Evolutionary conservation across 345 rosid species (phyloP), one percentile per base, ranked within the genome.

Genomic region (Erodium maritimum): DNA sequence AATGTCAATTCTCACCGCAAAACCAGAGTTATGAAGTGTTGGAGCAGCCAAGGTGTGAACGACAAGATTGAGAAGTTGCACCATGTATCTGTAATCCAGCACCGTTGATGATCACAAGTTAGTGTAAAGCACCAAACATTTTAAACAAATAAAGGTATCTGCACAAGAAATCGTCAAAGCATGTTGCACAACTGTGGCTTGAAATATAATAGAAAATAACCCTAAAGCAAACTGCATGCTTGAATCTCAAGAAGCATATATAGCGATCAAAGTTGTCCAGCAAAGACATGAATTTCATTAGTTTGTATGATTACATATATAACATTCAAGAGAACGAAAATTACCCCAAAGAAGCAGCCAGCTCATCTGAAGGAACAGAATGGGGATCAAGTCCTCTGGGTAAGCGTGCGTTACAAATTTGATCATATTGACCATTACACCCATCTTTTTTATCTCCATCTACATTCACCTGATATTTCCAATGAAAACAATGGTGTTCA

Each of bases 361-460:
- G 91, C 80, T 89, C 94, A 67, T 87, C 94, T 5, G 89, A 77
- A 60, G 95, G 94, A 67, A 93, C 76, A 55, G 95, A 89, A 69
- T 86, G 99, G 59, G 99, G 99, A 55, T 89, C 99, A 60, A 93
- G 80, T 68, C 94, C 95, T 79, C 79, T 80, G 0, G 99, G 99
- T 63, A 93, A 82, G 60, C 91, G 86, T 19, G 83, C 91, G 78
- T 81, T 81, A 77, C 95, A 87, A 68, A 93, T 87, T 56, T 72
- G 73, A 78, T 82, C 82, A 74, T 69, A 89, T 45, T 69, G 94
- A 67, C 78, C 75, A 69, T 33, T 63, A 24, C 69, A 71, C 54
- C 85, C 89, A 56, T 83, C 86, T 67, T 67, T 80, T 67, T 54
- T 63, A 56, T 79, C 95, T 34, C 80, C 86, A 5, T 83, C 95